Base-by-base conservation (phyloP, 2,329 filamentous ascomycete species). In the Trichoderma polysporum region DNA sequence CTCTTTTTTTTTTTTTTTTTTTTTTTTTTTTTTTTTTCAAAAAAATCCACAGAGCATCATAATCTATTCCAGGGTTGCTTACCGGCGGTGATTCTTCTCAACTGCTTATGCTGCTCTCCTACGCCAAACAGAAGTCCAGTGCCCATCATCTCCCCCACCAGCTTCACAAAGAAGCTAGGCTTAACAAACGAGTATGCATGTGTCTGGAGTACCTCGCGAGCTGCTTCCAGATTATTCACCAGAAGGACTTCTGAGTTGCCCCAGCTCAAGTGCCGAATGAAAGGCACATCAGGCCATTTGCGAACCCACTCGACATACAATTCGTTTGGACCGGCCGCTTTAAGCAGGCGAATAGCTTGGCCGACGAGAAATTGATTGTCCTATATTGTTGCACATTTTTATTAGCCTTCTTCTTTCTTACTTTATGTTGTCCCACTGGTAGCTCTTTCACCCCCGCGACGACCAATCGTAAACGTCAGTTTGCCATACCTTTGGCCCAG, bases 341-440 rank as follows among this genome's bases (percentile, higher is more conserved):
- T 61, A 17, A 66, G 56, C 15, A 57, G 49, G 50, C 37, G 65
- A 12, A 66, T 52, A 29, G 22, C 65, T 29, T 66, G 65, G 1
- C 65, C 65, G 13, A 66, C 47, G 29, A 66, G 65, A 47, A 66
- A 66, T 9, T 66, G 65, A 29, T 66, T 66, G 15, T 61, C 57
- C 56, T 66, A 39, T 17, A 35, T 33, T 54, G 6, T 6, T 25
- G n/a, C 13, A 25, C 10, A 4, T 27, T 9, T 25, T 50, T 29
- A 33, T 37, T 15, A 50, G 37, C 7, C 7, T 29, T 29, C 6
- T 4, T 29, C 29, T 29, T 52, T 31, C 25, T 2, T n/a, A 2
- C 31, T 35, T 17, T 25, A 15, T n/a, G 27, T 45, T 10, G 12
- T 45, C 27, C 13, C n/a, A 13, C 10, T 9, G 8, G 37, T 3